Evolutionary conservation across 2,329 filamentous ascomycete genomes (phyloP), one percentile per base, ranked within the genome.

Genomic region (Aspergillus felis): DNA sequence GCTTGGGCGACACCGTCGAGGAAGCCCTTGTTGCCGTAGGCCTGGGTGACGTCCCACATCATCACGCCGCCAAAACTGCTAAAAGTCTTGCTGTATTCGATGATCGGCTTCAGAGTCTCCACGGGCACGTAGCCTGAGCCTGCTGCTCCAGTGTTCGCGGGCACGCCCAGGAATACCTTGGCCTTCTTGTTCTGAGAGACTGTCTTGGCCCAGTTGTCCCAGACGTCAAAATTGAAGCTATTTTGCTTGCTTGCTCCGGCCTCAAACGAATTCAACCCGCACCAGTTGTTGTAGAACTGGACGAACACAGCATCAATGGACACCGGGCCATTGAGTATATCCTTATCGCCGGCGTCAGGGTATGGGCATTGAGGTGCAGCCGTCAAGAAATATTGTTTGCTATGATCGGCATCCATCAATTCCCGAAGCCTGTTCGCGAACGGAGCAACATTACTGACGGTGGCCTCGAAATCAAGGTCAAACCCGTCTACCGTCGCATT

Each of bases 381-480:
- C 2, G 82, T 84, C 42, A 91, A 74, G 72, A 82, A 84, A 71
- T 81, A 88, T 24, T 71, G 72, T 70, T 83, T 85, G 61, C 76
- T 76, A 0, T 66, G 72, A 25, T 80, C 79, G 22, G 74, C 74
- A 62, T 84, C 77, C 79, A 87, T 86, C 47, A 78, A 66, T 17
- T 70, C 64, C 29, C 86, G 83, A 9, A 90, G 79, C 54, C 81
- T 76, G 41, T 79, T 76, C 1, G 81, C 86, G 64, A 91, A 89
- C 1, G 82, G 74, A 0, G 77, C 79, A 74, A 88, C 84, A 74
- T 89, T 86, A 50, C 72, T 72, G 14, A 82, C 81, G 2, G 73
- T 71, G 4, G 82, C 78, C 74, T 91, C 88, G 60, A 91, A 86
- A 70, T 92, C 89, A 61, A 91, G 85, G 73, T 92, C 89, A 70